Evolutionary conservation across 345 rosid genomes (phyloP).

Genomic region (Ceriops tagal): DNA sequence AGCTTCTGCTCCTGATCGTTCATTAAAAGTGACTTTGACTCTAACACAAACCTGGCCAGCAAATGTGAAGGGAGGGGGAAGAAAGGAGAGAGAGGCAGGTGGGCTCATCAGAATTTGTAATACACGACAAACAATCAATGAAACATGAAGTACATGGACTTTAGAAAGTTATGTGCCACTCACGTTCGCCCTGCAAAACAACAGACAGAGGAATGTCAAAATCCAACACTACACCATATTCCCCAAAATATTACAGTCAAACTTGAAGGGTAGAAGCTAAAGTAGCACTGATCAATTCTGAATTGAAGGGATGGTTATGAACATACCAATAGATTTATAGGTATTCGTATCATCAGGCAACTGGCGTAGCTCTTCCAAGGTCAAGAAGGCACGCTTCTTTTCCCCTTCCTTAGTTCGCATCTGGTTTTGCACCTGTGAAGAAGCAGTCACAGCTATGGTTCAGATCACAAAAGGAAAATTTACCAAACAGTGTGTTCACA

Average conservation of each 20-base stretch:
- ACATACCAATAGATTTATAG: constrained; percentile 74
- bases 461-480: background rate
- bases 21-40: constrained; percentile 60
- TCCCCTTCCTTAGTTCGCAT: constrained; percentile 84
- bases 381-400: constrained; percentile 83
- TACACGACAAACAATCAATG: constrained; percentile 5
- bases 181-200: constrained; percentile 92
- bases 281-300: background rate
- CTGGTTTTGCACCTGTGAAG: constrained; percentile 79
- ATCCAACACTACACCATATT: background rate
- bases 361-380: constrained; percentile 82
- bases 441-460: constrained; percentile 17
- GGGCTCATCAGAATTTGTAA: constrained; percentile 21
- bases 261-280: background rate
- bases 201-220: constrained; percentile 9
- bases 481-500: background rate
- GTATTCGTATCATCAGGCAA: constrained; percentile 78
- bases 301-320: background rate
- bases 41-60: constrained; percentile 72
- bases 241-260: background rate
- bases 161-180: constrained; percentile 35
- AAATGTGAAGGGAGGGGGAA: constrained; percentile 20
- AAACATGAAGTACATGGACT: constrained; percentile 3
- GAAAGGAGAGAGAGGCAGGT: background rate
- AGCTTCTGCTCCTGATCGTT: constrained; percentile 80